Evolutionary conservation across 2,329 filamentous ascomycete genomes (phyloP).

Genomic region (Mycosphaerella sp.): DNA sequence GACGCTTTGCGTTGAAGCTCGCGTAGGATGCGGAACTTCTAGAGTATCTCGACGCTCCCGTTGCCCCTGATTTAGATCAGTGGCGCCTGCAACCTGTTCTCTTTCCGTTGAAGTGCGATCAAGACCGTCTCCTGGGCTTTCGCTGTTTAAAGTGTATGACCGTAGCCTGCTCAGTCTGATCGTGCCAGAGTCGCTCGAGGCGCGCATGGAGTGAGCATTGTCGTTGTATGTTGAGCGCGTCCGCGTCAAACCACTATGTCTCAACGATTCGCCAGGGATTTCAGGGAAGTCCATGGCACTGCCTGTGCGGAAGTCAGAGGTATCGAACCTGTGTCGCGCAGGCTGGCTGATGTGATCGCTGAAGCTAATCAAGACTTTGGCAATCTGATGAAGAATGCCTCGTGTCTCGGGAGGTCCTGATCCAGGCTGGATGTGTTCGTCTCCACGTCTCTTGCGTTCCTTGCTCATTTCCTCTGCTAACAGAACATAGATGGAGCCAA

Average conservation of each 20-base stretch:
- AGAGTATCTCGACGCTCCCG: slow-evolving; percentile 8
- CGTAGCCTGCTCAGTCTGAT: slow-evolving; percentile 4
- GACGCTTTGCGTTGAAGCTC: not conserved
- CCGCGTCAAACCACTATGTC: slow-evolving; percentile 36
- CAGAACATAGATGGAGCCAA: slow-evolving; percentile 55
- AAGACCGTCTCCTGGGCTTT: not conserved
- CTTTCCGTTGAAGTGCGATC: slow-evolving; percentile 5
- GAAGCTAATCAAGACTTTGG: slow-evolving; percentile 40
- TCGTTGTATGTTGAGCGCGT: slow-evolving; percentile 13
- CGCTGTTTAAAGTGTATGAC: slow-evolving; percentile 1
- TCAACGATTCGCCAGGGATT: slow-evolving; percentile 48
- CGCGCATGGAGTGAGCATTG: slow-evolving; percentile 5
- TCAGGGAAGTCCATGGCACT: slow-evolving; percentile 49
- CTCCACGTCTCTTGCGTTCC: slow-evolving; percentile 14
- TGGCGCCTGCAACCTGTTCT: slow-evolving; percentile 5
- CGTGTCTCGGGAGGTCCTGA: not conserved
- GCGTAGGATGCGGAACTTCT: slow-evolving; percentile 9
- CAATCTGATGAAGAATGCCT: slow-evolving; percentile 36
- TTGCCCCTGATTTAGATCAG: not conserved
- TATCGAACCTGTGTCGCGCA: slow-evolving; percentile 45
- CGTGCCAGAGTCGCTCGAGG: slow-evolving; percentile 4
- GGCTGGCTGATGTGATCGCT: slow-evolving; percentile 46
- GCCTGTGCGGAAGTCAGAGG: slow-evolving; percentile 45
- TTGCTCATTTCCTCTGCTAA: slow-evolving; percentile 35
- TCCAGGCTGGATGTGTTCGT: slow-evolving; percentile 13